These are phyloP conservation scores for Chiua virens DNA, from an alignment of 768 basidiomycete species.

Conservation along the genomic window DNA sequence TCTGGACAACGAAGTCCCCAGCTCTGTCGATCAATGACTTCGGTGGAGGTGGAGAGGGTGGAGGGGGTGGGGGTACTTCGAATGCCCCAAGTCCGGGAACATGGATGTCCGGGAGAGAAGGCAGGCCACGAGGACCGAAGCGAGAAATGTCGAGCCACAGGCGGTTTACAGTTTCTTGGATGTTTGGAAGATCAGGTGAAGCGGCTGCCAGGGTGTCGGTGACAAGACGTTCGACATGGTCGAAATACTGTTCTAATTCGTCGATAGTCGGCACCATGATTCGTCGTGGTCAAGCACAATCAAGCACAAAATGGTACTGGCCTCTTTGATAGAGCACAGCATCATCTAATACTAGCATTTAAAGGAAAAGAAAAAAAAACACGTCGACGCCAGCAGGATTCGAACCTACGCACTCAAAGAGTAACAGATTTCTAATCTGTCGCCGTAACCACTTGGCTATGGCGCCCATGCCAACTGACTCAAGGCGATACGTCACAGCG, in stretches of 20 bases:
- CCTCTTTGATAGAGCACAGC: slow-evolving; percentile 18
- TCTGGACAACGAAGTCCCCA: slow-evolving; percentile 50
- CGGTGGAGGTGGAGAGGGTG: slow-evolving; percentile 58
- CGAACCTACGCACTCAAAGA: slow-evolving; percentile 70
- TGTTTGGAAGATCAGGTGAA: slow-evolving; percentile 58
- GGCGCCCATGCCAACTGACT: slow-evolving; percentile 43
- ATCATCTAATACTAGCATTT: neutral
- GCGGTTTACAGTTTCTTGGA: slow-evolving; percentile 64
- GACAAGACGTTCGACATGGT: slow-evolving; percentile 63
- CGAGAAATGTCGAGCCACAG: slow-evolving; percentile 80
- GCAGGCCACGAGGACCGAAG: slow-evolving; percentile 62
- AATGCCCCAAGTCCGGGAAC: slow-evolving; percentile 70
- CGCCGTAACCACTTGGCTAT: slow-evolving; percentile 82
- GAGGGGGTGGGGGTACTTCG: slow-evolving; percentile 62
- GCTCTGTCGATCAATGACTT: slow-evolving; percentile 46
- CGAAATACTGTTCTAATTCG: slow-evolving; percentile 69
- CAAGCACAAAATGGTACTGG: neutral
- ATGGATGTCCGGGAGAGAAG: slow-evolving; percentile 49
- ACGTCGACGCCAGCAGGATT: slow-evolving; percentile 61
- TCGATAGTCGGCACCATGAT: slow-evolving; percentile 48
- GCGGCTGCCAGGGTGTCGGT: slow-evolving; percentile 54
- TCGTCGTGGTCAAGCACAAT: neutral
- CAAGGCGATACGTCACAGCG: neutral
- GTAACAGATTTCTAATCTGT: slow-evolving; percentile 78
- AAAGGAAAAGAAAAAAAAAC: slow-evolving; percentile 1